A percentile compares a stretch with the other conserved stretches of the same genome.
Evolutionary conservation across 2,329 filamentous ascomycete genomes (phyloP).

Genomic region (Aspergillus unguis): DNA sequence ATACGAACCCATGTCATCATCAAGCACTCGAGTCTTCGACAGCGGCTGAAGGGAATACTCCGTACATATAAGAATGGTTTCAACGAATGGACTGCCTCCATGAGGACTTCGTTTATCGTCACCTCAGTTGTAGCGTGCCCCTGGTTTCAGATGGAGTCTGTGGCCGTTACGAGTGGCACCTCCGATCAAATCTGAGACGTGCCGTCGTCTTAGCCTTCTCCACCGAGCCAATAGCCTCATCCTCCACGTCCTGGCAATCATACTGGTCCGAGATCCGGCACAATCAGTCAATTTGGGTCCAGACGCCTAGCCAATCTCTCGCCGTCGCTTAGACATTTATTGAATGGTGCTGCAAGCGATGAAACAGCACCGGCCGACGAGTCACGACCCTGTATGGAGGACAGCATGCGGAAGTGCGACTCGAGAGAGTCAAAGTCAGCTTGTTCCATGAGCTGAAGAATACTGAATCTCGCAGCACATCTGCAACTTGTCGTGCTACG

Average conservation of each 20-base stretch:
- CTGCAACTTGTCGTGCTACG: too few species aligned
- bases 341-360: not conserved
- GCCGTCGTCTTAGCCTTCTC: slow-evolving; percentile 16
- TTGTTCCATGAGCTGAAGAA: not conserved
- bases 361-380: not conserved
- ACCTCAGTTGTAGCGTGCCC: slow-evolving; percentile 11
- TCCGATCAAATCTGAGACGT: slow-evolving; percentile 23
- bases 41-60: not conserved
- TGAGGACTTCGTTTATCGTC: not conserved
- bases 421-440: not conserved
- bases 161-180: slow-evolving; percentile 8
- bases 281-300: slow-evolving; percentile 8
- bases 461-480: not conserved
- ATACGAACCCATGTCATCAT: not conserved
- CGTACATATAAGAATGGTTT: not conserved
- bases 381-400: not conserved
- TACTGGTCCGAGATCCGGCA: slow-evolving; percentile 4
- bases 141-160: slow-evolving; percentile 22
- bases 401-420: not conserved
- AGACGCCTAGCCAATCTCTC: slow-evolving; percentile 12
- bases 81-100: not conserved
- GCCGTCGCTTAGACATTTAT: slow-evolving; percentile 8
- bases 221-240: slow-evolving; percentile 14
- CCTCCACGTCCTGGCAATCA: slow-evolving; percentile 1
- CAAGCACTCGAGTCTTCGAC: not conserved